Base-by-base conservation (phyloP, 2,329 filamentous ascomycete species). In the Podosphaera xanthii region DNA sequence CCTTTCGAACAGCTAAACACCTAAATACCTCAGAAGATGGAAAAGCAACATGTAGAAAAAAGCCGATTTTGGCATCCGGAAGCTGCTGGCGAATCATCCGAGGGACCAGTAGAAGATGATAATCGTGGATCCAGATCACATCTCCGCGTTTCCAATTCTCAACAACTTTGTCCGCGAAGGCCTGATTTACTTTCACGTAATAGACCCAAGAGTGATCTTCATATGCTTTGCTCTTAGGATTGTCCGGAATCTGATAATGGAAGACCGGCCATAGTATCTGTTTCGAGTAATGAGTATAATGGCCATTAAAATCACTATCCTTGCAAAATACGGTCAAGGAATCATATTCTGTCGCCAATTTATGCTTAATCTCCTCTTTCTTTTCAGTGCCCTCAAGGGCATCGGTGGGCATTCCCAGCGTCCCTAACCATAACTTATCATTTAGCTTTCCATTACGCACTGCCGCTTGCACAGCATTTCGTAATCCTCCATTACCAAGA, bases 201-300 rank as follows among this genome's bases (percentile, higher is more conserved):
- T 87, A 94, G 65, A 89, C 80, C 88, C 90, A 97, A 0, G 90
- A 96, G 71, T 97, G 90, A 65, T 97, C 91, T 70, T 94, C 86
- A 70, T 95, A 97, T 0, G 91, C 91, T 71, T 97, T 97, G 80
- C 89, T 96, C 76, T 95, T 95, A 34, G 91, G 91, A 69, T 94
- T 94, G 69, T 97, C 92, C 0, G 91, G 92, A 61, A 97, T 94
- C 71, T 96, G 90, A 70, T 97, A 97, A 72, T 97, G 90, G 71
- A 97, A 94, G 61, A 96, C 90, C 0, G 91, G 91, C 91, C 91
- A 97, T 5, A 97, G 76, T 59, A 97, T 95, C 68, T 91, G 88
- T 74, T 97, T 97, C 82, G 90, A 96, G 70, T 92, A 97, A 71
- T 96, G 90, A 10, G 84, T 81, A 69, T 97, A 97, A 72, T 95